phyloP scores from a whole-genome alignment of 176 grass and related monocot species.

The Oryza glumipatula region DNA sequence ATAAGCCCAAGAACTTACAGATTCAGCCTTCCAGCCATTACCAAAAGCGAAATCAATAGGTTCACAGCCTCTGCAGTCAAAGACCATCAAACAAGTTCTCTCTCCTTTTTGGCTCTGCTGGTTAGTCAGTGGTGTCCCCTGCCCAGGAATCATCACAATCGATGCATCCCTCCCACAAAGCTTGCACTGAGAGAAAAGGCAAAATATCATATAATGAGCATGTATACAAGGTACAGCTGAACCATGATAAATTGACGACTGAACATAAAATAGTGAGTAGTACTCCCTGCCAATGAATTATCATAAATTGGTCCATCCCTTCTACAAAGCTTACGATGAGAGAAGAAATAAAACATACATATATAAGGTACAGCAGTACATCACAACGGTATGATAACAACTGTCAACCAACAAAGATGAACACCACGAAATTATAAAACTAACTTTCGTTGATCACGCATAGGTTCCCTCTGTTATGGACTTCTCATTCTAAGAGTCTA shows the following conservation, averaged over 20 bases:
- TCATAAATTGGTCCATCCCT: background rate
- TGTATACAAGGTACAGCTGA: background rate
- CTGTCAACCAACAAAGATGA: conserved; percentile 4
- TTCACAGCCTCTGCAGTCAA: conserved; percentile 92
- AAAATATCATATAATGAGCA: conserved; percentile 29
- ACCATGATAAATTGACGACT: background rate
- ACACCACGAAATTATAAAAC: background rate
- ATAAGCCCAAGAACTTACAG: conserved; percentile 60
- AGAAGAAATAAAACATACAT: background rate
- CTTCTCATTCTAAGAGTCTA: too few relatives aligned
- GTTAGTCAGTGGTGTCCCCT: conserved; percentile 72
- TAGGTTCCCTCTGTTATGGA: background rate
- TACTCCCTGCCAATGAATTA: background rate
- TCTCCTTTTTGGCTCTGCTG: conserved; percentile 63
- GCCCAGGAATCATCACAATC: conserved; percentile 83
- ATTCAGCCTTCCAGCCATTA: conserved; percentile 85
- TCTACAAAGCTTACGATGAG: background rate
- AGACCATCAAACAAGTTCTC: conserved; percentile 72
- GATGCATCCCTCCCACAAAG: conserved; percentile 90
- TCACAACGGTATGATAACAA: background rate
- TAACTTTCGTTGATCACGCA: background rate
- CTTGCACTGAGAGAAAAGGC: conserved; percentile 79
- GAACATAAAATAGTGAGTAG: background rate
- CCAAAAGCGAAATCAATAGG: conserved; percentile 79
- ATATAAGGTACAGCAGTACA: background rate